Conservation (phyloP, 2,329 filamentous ascomycete species). For the Colletotrichum euphorbiae region DNA sequence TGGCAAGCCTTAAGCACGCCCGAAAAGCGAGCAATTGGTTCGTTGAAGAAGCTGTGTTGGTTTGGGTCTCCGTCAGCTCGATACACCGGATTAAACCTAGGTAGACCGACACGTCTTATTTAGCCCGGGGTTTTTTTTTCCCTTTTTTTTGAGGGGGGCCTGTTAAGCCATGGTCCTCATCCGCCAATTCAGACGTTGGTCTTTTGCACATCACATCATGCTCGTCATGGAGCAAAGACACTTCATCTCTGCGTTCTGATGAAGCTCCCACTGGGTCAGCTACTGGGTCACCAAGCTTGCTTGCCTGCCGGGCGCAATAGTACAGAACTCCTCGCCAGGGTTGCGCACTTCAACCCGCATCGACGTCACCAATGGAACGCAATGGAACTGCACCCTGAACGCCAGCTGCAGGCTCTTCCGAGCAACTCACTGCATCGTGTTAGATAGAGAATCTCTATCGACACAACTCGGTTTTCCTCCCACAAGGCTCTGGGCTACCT, state of each 20-base stretch:
- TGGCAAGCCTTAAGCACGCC: neutral
- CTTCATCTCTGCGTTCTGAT: neutral
- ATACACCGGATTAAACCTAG: neutral
- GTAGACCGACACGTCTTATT: neutral
- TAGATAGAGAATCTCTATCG: too few species aligned
- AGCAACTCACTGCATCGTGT: neutral
- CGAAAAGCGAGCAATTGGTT: neutral
- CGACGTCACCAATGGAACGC: slow-evolving; percentile 31
- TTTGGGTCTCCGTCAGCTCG: neutral
- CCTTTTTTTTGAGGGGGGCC: too few species aligned
- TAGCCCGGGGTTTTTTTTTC: too few species aligned
- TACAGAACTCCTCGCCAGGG: neutral
- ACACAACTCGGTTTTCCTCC: neutral
- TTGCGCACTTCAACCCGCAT: slow-evolving; percentile 24
- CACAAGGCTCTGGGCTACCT: neutral
- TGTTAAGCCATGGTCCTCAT: too few species aligned
- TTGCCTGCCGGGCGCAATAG: slow-evolving; percentile 9
- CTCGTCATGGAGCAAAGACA: neutral
- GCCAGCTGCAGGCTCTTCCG: neutral
- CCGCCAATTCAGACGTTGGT: neutral
- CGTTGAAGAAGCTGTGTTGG: slow-evolving; percentile 3
- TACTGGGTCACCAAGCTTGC: neutral
- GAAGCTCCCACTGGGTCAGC: too few species aligned
- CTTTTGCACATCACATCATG: neutral
- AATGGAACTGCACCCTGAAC: neutral